A percentile compares a stretch with the other conserved stretches of the same genome.
Evolutionary conservation across 31 red algal species (phyloP).

Genomic region (Odonthalia washingtoniensis): DNA sequence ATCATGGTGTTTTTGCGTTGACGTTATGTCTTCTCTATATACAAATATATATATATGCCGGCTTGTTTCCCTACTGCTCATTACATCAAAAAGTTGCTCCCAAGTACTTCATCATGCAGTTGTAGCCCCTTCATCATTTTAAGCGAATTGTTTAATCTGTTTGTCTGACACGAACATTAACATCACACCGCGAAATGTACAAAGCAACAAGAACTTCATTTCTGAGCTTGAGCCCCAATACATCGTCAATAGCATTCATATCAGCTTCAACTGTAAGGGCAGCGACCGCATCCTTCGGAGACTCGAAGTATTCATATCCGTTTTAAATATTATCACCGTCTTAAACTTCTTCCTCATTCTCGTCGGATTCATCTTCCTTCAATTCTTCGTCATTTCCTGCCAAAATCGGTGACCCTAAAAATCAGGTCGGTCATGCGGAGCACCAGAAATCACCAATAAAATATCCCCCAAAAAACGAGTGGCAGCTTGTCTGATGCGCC

Average conservation of each 20-base stretch:
- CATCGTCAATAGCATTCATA: conserved; percentile 80
- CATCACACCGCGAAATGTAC: conserved; percentile 91
- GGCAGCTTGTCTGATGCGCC: conserved; percentile 90
- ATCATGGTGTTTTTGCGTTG: too few species aligned
- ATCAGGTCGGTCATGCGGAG: conserved; percentile 37
- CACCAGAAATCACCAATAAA: conserved; percentile 82
- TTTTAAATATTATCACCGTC: conserved; percentile 47
- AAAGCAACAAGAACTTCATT: conserved; percentile 85
- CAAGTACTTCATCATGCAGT: conserved; percentile 47
- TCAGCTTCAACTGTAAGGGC: conserved; percentile 78
- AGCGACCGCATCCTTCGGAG: conserved; percentile 66
- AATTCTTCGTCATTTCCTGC: conserved; percentile 57
- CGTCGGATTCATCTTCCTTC: conserved; percentile 33
- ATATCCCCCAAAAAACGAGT: conserved; percentile 87
- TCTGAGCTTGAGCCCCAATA: conserved; percentile 62
- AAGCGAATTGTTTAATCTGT: conserved; percentile 80
- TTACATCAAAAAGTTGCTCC: conserved; percentile 29
- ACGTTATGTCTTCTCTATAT: too few species aligned
- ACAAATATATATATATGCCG: too few species aligned
- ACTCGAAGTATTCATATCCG: too few species aligned
- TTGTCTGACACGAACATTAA: conserved; percentile 80
- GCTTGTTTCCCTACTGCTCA: conserved; percentile 2
- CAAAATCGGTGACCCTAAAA: conserved; percentile 4
- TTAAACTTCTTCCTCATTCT: conserved; percentile 44
- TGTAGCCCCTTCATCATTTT: conserved; percentile 55